Conservation (phyloP, 148 eudicot species). For the Dysphania ambrosioides region DNA sequence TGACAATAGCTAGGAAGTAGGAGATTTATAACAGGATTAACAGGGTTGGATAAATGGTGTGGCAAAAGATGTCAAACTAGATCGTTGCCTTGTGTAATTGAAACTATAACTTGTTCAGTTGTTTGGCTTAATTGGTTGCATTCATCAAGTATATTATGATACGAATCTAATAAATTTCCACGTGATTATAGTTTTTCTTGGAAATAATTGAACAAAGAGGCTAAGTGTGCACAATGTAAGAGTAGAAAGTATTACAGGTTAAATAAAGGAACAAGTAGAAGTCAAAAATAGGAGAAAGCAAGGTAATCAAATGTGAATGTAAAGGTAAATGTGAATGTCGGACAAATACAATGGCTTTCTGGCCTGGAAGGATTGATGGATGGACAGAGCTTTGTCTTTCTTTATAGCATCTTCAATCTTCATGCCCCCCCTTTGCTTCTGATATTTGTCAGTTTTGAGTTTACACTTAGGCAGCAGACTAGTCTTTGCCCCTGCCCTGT, state of each 20-base stretch:
- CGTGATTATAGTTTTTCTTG: too few relatives aligned
- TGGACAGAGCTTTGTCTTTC: conserved; percentile 4
- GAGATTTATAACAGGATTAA: neutral
- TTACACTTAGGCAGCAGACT: conserved; percentile 9
- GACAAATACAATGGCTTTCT: conserved; percentile 11
- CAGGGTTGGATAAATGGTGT: neutral
- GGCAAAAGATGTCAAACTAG: neutral
- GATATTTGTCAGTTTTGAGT: conserved; percentile 26
- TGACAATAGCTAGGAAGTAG: neutral
- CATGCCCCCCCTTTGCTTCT: conserved; percentile 11
- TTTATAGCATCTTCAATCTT: conserved; percentile 15
- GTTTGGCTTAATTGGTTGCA: too few relatives aligned
- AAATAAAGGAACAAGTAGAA: neutral
- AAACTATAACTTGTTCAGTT: too few relatives aligned
- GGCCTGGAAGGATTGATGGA: neutral
- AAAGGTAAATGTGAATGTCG: neutral
- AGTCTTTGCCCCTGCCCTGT: conserved; percentile 17
- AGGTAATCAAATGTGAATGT: neutral
- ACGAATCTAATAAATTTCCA: too few relatives aligned
- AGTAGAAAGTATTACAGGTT: too few relatives aligned
- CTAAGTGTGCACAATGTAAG: too few relatives aligned
- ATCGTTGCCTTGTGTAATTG: too few relatives aligned
- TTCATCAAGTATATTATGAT: too few relatives aligned
- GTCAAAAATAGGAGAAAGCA: neutral
- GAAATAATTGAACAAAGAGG: too few relatives aligned